Base-by-base conservation (phyloP, 495 filamentous ascomycete genomes). In the Aspergillus wentii region DNA sequence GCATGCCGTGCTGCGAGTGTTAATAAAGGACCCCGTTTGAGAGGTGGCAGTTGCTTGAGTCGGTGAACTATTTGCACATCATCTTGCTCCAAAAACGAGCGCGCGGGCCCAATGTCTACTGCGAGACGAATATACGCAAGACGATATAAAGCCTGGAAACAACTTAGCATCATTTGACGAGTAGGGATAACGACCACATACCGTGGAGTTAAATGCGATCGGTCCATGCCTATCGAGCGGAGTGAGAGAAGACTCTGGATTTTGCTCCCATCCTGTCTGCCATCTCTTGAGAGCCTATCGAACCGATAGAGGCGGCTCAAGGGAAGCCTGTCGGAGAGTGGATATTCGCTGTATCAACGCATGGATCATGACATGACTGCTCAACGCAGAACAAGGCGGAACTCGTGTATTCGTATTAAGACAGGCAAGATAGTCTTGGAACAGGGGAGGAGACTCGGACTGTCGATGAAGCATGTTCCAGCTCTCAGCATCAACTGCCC, bases 61-160 rank as follows among this genome's bases (percentile, higher is more conserved):
- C 44, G 33, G 2, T 26, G 32, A 2, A 28, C 39, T 1, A 45
- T 38, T 15, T 42, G 35, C 7, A 38, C 15, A 17, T 32, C 39
- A 41, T 54, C 41, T 3, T 44, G 37, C 11, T 30, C 36, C n/a
- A 33, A 16, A 25, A 57, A 25, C 4, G 34, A 25, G 14, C 41
- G 47, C n/a, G 41, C 35, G 1, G 37, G 34, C 9, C 40, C 40
- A 20, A 40, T 25, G 13, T 54, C 40, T 10, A 51, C 44, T 13
- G 42, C 44, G 9, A 57, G 40, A 30, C 54, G 48, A 26, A 54
- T 54, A 30, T 51, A 57, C 11, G 54, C 51, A 10, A 57, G 48
- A 25, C 48, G 46, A 26, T 52, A 40, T 4, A 57, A 35, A 21
- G 54, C 54, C 23, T 33, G 18, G 14, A 25, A 6, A 10, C 22